These are phyloP conservation scores for Huntiella bhutanensis DNA, from an alignment of 2,329 filamentous ascomycete species.

Conservation along the genomic window DNA sequence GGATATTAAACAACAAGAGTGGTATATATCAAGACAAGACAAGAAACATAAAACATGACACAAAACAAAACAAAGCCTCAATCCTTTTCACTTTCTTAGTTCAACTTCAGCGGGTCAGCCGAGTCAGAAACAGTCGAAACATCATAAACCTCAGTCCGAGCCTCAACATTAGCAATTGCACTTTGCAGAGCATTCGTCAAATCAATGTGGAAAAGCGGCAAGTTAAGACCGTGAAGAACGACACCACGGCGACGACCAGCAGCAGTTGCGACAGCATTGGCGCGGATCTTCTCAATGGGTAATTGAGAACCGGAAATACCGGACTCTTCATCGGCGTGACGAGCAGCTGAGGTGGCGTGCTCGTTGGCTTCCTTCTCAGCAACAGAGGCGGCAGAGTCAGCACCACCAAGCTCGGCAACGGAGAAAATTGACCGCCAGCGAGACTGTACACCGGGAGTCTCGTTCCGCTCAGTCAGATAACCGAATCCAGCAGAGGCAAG, in stretches of 20 bases:
- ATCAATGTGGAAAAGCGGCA: conserved; percentile 87
- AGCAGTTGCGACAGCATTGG: background rate
- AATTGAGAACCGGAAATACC: background rate
- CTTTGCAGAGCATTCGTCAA: conserved; percentile 75
- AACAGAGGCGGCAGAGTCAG: conserved; percentile 45
- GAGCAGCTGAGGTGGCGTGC: conserved; percentile 14
- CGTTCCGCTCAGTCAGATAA: conserved; percentile 39
- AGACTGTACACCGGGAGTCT: conserved; percentile 31
- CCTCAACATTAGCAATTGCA: conserved; percentile 62
- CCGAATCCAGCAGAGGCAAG: conserved; percentile 78
- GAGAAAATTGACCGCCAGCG: conserved; percentile 93
- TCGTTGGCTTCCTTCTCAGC: conserved; percentile 48
- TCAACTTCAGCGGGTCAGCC: conserved; percentile 2
- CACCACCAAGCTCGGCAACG: conserved; percentile 68
- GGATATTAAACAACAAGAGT: background rate
- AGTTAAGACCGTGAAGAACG: conserved; percentile 67
- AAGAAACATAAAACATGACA: background rate
- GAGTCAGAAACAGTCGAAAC: background rate
- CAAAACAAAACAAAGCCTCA: background rate
- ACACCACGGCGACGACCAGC: conserved; percentile 31
- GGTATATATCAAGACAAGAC: conserved; percentile 1
- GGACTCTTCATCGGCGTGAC: conserved; percentile 6
- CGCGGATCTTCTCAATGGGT: background rate
- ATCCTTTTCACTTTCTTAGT: conserved; percentile 2
- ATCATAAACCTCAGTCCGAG: conserved; percentile 21